These are phyloP conservation scores for Cryphonectria nitschkei DNA, from an alignment of 2,329 filamentous ascomycete genomes.

Conservation along the genomic window DNA sequence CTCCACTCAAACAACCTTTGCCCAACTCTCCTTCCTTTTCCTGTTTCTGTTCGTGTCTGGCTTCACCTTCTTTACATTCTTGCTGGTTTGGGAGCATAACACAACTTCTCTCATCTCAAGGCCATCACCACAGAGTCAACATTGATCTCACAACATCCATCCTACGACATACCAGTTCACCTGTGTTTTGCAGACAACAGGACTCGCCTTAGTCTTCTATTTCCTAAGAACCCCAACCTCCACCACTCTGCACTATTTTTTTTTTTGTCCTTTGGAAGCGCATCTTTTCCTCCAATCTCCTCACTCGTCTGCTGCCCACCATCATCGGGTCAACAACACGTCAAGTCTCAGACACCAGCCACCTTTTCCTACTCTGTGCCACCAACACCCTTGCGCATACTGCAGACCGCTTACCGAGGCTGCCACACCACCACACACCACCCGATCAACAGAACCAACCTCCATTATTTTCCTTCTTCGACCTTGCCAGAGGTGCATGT, in stretches of 20 bases:
- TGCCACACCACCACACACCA: constrained; percentile 18
- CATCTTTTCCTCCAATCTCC: constrained; percentile 8
- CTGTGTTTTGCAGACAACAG: constrained; percentile 13
- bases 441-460: constrained; percentile 21
- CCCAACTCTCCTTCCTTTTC: background rate
- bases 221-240: constrained; percentile 7
- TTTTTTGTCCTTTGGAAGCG: background rate
- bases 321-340: constrained; percentile 1
- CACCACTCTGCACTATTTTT: constrained; percentile 11
- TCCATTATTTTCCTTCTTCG: background rate
- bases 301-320: background rate
- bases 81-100: constrained; percentile 10
- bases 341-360: constrained; percentile 21
- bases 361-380: constrained; percentile 25
- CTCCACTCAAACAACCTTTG: background rate
- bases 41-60: constrained; percentile 2
- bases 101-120: constrained; percentile 6
- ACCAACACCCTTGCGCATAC: constrained; percentile 19
- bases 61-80: constrained; percentile 4
- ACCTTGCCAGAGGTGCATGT: constrained; percentile 7
- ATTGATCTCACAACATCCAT: constrained; percentile 20
- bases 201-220: constrained; percentile 14
- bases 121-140: background rate
- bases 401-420: constrained; percentile 15
- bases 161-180: constrained; percentile 19